Percentiles rank a stretch among this genome's conserved stretches.
These are phyloP conservation scores for Leishmania braziliensis DNA, from an alignment of 208 protist genomes.

Conservation along the genomic window DNA sequence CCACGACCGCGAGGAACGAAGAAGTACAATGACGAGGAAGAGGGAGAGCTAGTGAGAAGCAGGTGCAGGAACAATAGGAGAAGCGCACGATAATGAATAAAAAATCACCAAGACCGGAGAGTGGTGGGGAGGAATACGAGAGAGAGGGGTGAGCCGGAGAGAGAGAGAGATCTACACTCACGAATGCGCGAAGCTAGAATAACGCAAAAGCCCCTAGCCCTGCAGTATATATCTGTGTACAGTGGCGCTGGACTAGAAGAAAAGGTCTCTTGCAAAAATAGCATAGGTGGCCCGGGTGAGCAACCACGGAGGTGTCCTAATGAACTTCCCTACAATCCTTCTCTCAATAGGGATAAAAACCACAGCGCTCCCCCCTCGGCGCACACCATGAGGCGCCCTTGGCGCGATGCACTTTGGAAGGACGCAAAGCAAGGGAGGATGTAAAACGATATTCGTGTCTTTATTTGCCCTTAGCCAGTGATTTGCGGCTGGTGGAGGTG, in stretches of 20 bases:
- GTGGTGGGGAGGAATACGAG: not conserved
- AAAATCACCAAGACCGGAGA: not conserved
- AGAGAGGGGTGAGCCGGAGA: not conserved
- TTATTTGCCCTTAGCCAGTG: not conserved
- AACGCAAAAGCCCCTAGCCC: not conserved
- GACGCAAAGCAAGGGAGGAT: too few relatives aligned
- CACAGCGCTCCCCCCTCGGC: too few relatives aligned
- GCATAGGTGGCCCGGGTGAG: not conserved
- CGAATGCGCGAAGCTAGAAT: not conserved
- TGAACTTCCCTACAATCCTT: not conserved
- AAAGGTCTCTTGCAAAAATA: not conserved
- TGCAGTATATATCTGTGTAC: too few relatives aligned
- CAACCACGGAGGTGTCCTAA: not conserved
- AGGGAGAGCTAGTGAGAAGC: not conserved
- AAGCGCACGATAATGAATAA: not conserved
- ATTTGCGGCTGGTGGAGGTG: not conserved
- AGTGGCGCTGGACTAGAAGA: not conserved
- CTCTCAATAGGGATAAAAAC: too few relatives aligned
- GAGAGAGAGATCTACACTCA: not conserved
- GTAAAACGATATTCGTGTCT: too few relatives aligned
- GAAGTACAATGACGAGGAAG: not conserved
- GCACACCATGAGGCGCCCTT: too few relatives aligned
- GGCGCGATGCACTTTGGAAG: too few relatives aligned
- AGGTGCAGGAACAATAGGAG: not conserved
- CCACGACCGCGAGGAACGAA: not conserved